Evolutionary conservation across 2,329 filamentous ascomycete species (phyloP).

Genomic region (Polytolypa hystricis): DNA sequence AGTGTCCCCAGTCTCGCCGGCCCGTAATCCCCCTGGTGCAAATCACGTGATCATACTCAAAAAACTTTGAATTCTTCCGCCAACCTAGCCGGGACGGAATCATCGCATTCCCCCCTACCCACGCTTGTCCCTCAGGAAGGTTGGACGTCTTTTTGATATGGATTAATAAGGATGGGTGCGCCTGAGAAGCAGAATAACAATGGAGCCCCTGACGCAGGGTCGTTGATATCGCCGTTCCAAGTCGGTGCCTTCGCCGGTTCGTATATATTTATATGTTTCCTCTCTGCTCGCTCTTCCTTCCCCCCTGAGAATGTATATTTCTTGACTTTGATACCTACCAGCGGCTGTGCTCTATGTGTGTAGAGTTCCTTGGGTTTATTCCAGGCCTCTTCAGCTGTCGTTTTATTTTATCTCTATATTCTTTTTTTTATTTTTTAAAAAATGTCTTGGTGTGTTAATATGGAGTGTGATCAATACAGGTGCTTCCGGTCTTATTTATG

Average conservation of each 20-base stretch:
- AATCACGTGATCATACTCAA: too few species aligned
- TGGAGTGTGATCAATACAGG: constrained; percentile 35
- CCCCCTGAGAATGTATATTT: background rate
- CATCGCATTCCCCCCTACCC: too few species aligned
- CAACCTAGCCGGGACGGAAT: too few species aligned
- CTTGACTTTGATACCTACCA: background rate
- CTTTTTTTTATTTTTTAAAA: constrained; percentile 6
- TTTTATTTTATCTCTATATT: background rate
- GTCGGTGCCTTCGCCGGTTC: constrained; percentile 50
- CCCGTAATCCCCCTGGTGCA: too few species aligned
- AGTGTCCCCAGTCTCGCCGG: too few species aligned
- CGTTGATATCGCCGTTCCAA: constrained; percentile 38
- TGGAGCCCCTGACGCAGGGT: constrained; percentile 6
- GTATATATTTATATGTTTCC: constrained; percentile 13
- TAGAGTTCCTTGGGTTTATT: background rate
- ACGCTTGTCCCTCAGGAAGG: too few species aligned
- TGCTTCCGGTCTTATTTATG: constrained; percentile 50
- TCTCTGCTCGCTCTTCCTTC: background rate
- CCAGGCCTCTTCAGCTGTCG: background rate
- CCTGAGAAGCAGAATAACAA: background rate
- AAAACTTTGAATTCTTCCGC: too few species aligned
- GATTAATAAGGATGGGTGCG: too few species aligned
- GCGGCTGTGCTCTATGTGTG: background rate
- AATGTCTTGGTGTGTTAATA: background rate
- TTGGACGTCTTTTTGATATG: too few species aligned